Evolutionary conservation across 768 basidiomycete species (phyloP), one percentile per base, ranked within the genome.

Genomic region (Agrocybe pediades): DNA sequence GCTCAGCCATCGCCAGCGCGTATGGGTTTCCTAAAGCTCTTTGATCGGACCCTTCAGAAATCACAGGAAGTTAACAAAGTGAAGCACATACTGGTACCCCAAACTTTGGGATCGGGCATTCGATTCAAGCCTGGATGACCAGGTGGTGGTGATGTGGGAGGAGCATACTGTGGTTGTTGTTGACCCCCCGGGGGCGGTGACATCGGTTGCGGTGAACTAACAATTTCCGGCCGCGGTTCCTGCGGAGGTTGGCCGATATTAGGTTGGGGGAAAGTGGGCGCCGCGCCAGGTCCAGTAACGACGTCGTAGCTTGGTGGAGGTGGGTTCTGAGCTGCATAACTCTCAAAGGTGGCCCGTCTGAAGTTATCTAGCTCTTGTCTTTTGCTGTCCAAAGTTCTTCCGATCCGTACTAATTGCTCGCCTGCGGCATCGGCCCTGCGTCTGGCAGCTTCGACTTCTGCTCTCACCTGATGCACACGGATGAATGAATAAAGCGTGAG

Each of bases 301-400:
- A 54, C 53, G 41, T 66, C 63, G 51, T 74, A 74, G 39, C 62
- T 65, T 25, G 70, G 71, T 17, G 70, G 72, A 19, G 67, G 64
- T 7, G 63, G 65, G 17, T 63, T 41, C 23, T 63, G 58, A 6
- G 68, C 63, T 30, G 62, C 66, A 30, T 71, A 62, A 44, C 66
- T 66, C 52, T 69, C 64, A 50, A 78, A 76, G 0, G 70, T 68
- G 19, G 70, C 67, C 29, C 66, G 47, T 40, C 75, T 64, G 49
- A 69, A 71, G 24, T 62, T 48, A 42, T 65, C 60, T 13, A 76
- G 58, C 41, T 68, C 70, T 33, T 49, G 55, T 33, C 69, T 63
- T 23, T 62, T 56, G 1, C 36, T 26, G 19, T 73, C 66, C 7
- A 76, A 62, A 2, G 47, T 39, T 36, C 69, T 58, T 1, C 66